A percentile compares a stretch with the other conserved stretches of the same genome.
Evolutionary conservation across 148 eudicot genomes (phyloP).

Genomic region (Dysphania ambrosioides): DNA sequence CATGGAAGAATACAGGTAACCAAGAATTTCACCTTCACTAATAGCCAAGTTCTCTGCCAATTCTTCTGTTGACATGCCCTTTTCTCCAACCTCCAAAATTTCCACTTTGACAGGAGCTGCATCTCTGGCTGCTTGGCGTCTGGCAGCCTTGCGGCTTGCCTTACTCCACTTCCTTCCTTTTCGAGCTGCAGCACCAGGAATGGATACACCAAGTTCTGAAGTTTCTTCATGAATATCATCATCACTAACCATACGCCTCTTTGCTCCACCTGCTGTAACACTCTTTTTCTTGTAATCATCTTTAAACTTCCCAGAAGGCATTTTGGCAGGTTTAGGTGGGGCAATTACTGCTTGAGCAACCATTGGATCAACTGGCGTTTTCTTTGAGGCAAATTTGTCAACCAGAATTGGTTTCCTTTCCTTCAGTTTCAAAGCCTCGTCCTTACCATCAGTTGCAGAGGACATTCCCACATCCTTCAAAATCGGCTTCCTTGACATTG

Average conservation of each 20-base stretch:
- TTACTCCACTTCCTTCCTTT: conserved; percentile 91
- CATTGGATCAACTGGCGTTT: conserved; percentile 59
- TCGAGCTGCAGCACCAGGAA: conserved; percentile 59
- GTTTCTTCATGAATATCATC: conserved; percentile 64
- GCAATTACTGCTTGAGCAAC: conserved; percentile 68
- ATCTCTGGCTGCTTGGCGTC: conserved; percentile 81
- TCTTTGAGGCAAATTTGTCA: conserved; percentile 85
- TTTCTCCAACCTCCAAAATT: conserved; percentile 80
- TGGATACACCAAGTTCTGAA: conserved; percentile 60
- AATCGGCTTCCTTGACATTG: conserved; percentile 52
- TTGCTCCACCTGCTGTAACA: conserved; percentile 50
- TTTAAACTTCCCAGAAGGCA: conserved; percentile 51
- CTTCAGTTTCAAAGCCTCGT: conserved; percentile 39
- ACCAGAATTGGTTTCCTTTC: conserved; percentile 75
- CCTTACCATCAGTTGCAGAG: conserved; percentile 31
- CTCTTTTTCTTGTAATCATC: conserved; percentile 68
- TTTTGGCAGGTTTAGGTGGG: conserved; percentile 67
- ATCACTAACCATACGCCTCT: conserved; percentile 54
- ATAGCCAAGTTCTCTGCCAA: conserved; percentile 83
- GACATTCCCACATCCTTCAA: conserved; percentile 73
- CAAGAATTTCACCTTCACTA: conserved; percentile 90
- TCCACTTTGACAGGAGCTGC: conserved; percentile 91
- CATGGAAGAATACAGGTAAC: conserved; percentile 67
- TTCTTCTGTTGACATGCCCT: conserved; percentile 84
- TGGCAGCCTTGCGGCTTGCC: conserved; percentile 91